Evolutionary conservation across 1,139 yeast genomes (phyloP).

Genomic region (Kodamaea sp.): DNA sequence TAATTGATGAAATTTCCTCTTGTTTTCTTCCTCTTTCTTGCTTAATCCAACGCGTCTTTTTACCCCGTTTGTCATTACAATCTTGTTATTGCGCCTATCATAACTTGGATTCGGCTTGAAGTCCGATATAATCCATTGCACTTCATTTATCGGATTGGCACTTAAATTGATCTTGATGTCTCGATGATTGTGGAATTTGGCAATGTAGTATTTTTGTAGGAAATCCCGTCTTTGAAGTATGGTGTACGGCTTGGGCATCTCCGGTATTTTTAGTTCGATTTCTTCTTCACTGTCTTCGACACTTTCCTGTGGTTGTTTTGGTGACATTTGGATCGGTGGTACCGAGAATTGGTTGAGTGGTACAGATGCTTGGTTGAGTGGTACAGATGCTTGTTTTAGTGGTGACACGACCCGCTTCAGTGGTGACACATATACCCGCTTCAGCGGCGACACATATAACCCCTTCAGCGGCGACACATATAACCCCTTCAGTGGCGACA

Average conservation of each 20-base stretch:
- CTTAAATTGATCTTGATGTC: conserved; percentile 24
- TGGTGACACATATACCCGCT: too few species aligned
- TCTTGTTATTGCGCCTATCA: conserved; percentile 12
- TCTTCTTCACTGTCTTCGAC: conserved; percentile 8
- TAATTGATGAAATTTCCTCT: conserved; percentile 23
- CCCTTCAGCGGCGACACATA: neutral
- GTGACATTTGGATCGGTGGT: conserved; percentile 1
- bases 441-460: too few species aligned
- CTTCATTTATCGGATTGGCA: conserved; percentile 18
- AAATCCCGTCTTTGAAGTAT: conserved; percentile 32
- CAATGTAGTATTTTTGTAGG: conserved; percentile 23
- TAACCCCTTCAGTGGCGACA: too few species aligned
- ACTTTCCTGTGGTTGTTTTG: conserved; percentile 1
- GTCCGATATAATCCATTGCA: conserved; percentile 43
- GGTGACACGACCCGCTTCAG: too few species aligned
- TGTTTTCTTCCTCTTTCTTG: conserved; percentile 27
- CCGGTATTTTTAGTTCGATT: conserved; percentile 10
- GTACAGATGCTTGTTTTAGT: too few species aligned
- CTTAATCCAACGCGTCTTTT: conserved; percentile 27
- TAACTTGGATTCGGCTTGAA: conserved; percentile 39
- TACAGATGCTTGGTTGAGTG: too few species aligned
- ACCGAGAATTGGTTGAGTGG: neutral
- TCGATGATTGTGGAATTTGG: conserved; percentile 17
- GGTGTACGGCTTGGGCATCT: conserved; percentile 11
- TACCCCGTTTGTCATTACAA: conserved; percentile 12